Evolutionary conservation across 495 filamentous ascomycete genomes (phyloP).

Genomic region (Aspergillus sclerotioniger): DNA sequence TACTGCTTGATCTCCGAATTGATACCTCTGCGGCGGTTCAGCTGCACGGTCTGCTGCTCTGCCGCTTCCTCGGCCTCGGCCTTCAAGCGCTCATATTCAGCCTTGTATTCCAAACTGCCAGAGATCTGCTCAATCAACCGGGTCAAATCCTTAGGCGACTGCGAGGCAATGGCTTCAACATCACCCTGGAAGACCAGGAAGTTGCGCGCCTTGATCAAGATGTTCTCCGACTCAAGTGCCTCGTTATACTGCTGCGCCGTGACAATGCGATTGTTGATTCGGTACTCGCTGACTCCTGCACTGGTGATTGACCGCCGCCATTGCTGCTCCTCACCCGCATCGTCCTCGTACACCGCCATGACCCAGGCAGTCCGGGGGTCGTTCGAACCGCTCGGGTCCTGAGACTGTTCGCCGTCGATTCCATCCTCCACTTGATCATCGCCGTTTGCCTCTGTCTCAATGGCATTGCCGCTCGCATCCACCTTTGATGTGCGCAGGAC

Average conservation of each 20-base stretch:
- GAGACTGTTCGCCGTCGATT: slow-evolving; percentile 40
- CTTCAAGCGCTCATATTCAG: slow-evolving; percentile 88
- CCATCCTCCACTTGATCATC: slow-evolving; percentile 43
- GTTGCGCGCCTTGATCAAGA: slow-evolving; percentile 95
- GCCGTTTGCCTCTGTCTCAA: slow-evolving; percentile 51
- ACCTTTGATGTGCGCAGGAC: slow-evolving; percentile 89
- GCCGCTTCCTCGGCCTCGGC: slow-evolving; percentile 79
- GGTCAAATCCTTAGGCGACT: slow-evolving; percentile 91
- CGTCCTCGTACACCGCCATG: slow-evolving; percentile 98
- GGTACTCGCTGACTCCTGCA: slow-evolving; percentile 86
- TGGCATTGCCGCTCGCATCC: slow-evolving; percentile 76
- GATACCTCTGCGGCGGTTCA: slow-evolving; percentile 85
- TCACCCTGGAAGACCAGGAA: slow-evolving; percentile 99
- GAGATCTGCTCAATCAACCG: slow-evolving; percentile 96
- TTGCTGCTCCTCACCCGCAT: slow-evolving; percentile 89
- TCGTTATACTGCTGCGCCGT: slow-evolving; percentile 92
- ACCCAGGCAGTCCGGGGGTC: slow-evolving; percentile 97
- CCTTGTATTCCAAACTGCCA: slow-evolving; percentile 91
- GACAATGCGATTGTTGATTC: slow-evolving; percentile 89
- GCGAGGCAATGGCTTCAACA: slow-evolving; percentile 95
- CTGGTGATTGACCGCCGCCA: slow-evolving; percentile 96
- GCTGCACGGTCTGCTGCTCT: slow-evolving; percentile 82
- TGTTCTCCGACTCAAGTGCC: slow-evolving; percentile 88
- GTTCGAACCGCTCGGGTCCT: slow-evolving; percentile 54
- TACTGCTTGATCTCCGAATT: slow-evolving; percentile 98